Conservation (phyloP, 2,329 filamentous ascomycete species). For the Dactylellina drechsleri region DNA sequence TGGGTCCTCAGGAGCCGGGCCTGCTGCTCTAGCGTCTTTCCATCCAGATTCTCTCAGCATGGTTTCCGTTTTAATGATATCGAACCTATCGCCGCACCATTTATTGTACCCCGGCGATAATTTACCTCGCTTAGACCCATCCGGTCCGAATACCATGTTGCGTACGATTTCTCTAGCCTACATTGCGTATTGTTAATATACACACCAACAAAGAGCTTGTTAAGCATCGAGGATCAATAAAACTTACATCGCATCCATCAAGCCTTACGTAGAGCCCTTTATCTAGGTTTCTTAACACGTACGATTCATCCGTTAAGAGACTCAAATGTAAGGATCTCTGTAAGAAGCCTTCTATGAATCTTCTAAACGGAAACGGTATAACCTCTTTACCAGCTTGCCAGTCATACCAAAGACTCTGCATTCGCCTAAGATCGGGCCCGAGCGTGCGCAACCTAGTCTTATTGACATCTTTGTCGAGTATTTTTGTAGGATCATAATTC, state of each 20-base stretch:
- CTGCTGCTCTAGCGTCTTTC: conserved; percentile 12
- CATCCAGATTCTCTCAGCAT: conserved; percentile 24
- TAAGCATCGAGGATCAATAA: not conserved
- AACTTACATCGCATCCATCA: conserved; percentile 32
- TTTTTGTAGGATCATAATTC: conserved; percentile 22
- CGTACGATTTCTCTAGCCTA: conserved; percentile 19
- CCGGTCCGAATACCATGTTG: conserved; percentile 33
- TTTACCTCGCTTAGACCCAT: conserved; percentile 30
- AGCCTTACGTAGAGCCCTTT: conserved; percentile 30
- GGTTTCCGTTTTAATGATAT: conserved; percentile 31
- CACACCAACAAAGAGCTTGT: not conserved
- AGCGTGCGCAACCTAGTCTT: conserved; percentile 14
- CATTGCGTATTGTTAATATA: not conserved
- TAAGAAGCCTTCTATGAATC: conserved; percentile 34
- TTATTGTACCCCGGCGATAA: conserved; percentile 29
- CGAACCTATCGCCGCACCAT: conserved; percentile 39
- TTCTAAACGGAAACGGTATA: conserved; percentile 23
- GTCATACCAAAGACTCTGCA: conserved; percentile 35
- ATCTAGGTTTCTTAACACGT: conserved; percentile 43
- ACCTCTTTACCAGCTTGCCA: conserved; percentile 26
- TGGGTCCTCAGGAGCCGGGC: conserved; percentile 13
- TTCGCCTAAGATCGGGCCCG: conserved; percentile 16
- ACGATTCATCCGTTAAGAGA: conserved; percentile 24
- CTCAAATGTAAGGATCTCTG: conserved; percentile 18
- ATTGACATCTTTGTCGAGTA: conserved; percentile 5